Evolutionary conservation across 192 early-diverging fungal species (phyloP).

Genomic region (Umbelopsis vinacea): DNA sequence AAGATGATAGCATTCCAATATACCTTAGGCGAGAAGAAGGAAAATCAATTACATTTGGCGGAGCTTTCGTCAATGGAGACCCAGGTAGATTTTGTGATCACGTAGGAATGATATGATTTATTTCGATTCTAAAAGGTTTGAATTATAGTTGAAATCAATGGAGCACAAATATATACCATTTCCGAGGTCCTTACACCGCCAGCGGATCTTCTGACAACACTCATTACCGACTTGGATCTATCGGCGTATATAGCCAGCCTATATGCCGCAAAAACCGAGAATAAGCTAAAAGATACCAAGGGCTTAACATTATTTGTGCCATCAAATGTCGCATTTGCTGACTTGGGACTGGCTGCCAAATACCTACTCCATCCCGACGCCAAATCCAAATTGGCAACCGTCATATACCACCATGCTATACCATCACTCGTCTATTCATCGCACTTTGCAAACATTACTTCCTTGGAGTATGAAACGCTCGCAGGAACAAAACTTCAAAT

Average conservation of each 20-base stretch:
- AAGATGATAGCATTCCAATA: background rate
- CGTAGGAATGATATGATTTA: background rate
- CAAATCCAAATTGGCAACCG: constrained; percentile 32
- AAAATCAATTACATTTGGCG: constrained; percentile 35
- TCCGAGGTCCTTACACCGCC: constrained; percentile 33
- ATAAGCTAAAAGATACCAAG: constrained; percentile 12
- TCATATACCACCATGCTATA: constrained; percentile 59
- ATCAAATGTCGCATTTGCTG: constrained; percentile 55
- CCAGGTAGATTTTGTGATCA: background rate
- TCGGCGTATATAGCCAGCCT: constrained; percentile 41
- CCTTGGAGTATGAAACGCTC: constrained; percentile 36
- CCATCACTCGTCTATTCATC: constrained; percentile 43
- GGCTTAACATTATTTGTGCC: constrained; percentile 67
- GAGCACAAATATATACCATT: constrained; percentile 30
- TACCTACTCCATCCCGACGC: constrained; percentile 56
- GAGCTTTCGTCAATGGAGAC: constrained; percentile 30
- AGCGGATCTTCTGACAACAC: constrained; percentile 9
- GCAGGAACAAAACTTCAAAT: constrained; percentile 43
- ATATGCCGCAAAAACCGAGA: constrained; percentile 24
- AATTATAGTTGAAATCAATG: constrained; percentile 23
- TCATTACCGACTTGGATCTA: constrained; percentile 37
- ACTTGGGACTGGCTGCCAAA: constrained; percentile 61
- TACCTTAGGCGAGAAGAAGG: background rate
- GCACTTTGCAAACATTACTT: constrained; percentile 35
- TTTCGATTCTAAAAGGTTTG: background rate